Evolutionary conservation across 305 asterid genomes (phyloP), one percentile per base, ranked within the genome.

Genomic region (Fraxinus greggii): DNA sequence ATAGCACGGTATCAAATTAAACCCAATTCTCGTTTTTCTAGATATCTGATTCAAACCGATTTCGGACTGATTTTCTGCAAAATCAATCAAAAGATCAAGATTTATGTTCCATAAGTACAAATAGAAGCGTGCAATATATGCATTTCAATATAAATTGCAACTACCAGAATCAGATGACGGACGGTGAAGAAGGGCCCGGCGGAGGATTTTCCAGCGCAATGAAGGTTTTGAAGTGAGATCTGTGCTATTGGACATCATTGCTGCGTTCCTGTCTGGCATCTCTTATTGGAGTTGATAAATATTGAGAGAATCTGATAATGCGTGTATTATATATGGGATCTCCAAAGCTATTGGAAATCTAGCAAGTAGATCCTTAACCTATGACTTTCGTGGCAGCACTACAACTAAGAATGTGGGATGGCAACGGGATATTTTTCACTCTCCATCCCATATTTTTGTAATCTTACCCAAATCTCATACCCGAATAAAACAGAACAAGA

Each of bases 131-230:
- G 80, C 75, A 5, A 28, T 29, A 48, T 42, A 31, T 13, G 75
- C 75, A 69, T 69, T 4, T 6, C 35, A 31, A 13, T 69, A 31
- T 29, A 15, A 69, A 69, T 29, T 69, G 36, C 10, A 7, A 5
- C 40, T 65, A 90, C 96, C 94, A 74, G 88, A 38, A 56, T 45
- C 21, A 59, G 92, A 83, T 19, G 90, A 78, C 45, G 77, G 83
- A 35, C 88, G 85, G 80, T 86, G 88, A 83, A 84, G 90, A 84
- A 94, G 89, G 75, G 97, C 93, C 35, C 91, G 96, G 51, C 97
- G 94, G 82, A 93, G 94, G 70, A 94, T 92, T 80, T 87, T 83
- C 98, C 98, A 94, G 38, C 97, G 90, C 84, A 92, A 86, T 59
- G 96, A 85, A 15, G 90, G 85, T 56, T 42, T 89, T 42, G 90